Conservation (phyloP, 75 land plant species). For the Ceratopteris richardii region DNA sequence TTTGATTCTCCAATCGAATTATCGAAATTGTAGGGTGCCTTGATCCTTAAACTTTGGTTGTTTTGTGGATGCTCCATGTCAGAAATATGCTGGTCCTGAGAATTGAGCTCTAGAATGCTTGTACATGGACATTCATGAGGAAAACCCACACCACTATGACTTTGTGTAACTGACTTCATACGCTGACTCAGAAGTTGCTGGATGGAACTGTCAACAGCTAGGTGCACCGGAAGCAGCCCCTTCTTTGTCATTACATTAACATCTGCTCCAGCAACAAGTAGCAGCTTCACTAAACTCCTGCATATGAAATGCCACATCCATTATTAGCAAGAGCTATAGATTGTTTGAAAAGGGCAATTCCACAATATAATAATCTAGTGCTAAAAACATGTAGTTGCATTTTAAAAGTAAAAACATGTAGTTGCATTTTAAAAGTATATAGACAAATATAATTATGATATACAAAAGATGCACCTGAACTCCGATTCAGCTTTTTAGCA, state of each 20-base stretch:
- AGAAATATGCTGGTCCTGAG: too few species aligned
- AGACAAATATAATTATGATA: too few species aligned
- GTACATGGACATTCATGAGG: neutral
- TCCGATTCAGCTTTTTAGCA: too few species aligned
- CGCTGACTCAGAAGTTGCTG: slow-evolving; percentile 9
- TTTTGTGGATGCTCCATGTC: too few species aligned
- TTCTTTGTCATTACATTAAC: slow-evolving; percentile 18
- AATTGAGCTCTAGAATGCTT: neutral
- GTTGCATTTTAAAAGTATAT: too few species aligned
- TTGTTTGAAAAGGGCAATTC: too few species aligned
- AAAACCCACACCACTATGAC: neutral
- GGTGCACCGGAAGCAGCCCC: slow-evolving; percentile 22
- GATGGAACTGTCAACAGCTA: slow-evolving; percentile 17
- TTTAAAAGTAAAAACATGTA: too few species aligned
- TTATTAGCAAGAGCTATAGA: neutral
- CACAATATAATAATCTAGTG: too few species aligned
- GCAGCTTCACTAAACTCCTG: slow-evolving; percentile 22
- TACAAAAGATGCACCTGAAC: too few species aligned
- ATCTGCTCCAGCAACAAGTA: slow-evolving; percentile 24
- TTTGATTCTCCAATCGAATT: neutral
- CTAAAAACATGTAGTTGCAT: too few species aligned
- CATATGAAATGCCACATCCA: neutral
- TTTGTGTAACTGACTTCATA: slow-evolving; percentile 17
- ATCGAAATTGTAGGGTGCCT: too few species aligned
- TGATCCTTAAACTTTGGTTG: too few species aligned